Base-by-base conservation (phyloP, 2,329 filamentous ascomycete species). In the Chaetomiaceae sp. region DNA sequence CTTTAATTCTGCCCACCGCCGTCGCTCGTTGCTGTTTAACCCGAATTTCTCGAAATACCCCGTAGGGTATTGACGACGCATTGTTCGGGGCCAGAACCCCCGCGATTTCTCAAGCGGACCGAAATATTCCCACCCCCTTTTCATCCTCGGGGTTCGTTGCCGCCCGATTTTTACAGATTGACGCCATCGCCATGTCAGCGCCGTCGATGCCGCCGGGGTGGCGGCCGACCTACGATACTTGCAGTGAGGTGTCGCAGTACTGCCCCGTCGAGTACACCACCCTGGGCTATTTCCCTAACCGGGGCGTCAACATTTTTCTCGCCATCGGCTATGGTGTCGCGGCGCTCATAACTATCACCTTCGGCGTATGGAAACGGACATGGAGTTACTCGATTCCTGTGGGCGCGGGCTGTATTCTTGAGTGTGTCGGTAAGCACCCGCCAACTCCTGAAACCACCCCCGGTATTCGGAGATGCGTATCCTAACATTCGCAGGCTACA, bases 251-350 rank as follows among this genome's bases (percentile, higher is more conserved):
- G 53, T 69, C 69, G 7, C 51, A 59, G 1, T 52, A 63, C 47
- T 82, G 79, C 58, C 77, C 77, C 10, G 76, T 82, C 59, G 53
- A 69, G 40, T 68, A 66, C 37, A 81, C 79, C 3, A 77, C 80
- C 5, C 68, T 79, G 23, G 79, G 79, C 46, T 84, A 84, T 68
- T 72, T 72, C 37, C 81, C 81, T 11, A 81, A 78, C 59, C 62
- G 75, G 16, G 75, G 75, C 43, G 73, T 79, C 59, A 80, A 81
- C 63, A 69, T 74, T 59, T 77, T 83, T 62, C 76, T 80, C 64
- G 69, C 75, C 41, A 65, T 73, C 45, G 72, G 68, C 20, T 84
- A 81, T 52, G 78, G 69, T 8, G 40, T 79, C 5, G 69, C 71
- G 6, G 62, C 73, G 8, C 36, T 80, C 32, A 65, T 65, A 10